Evolutionary conservation across 176 grass and related monocot species (phyloP), one percentile per base, ranked within the genome.

Genomic region (Oryza brachyantha): DNA sequence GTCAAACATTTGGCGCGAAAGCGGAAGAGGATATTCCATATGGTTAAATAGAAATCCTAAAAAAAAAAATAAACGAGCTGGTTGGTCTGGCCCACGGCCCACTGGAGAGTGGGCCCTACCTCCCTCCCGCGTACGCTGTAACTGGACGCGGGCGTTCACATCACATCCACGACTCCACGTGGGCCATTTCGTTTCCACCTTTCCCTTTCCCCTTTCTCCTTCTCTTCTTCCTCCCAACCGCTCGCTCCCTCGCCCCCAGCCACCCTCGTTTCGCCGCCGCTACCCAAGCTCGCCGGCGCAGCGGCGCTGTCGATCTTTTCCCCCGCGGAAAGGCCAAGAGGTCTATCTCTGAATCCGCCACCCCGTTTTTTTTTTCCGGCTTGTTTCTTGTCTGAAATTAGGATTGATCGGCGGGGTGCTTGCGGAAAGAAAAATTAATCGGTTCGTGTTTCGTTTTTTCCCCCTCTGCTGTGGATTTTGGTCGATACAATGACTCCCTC

Each of bases 101-200:
- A 32, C 72, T 70, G 78, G 22, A 7, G 3, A 21, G 72, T 77
- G 85, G 85, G 77, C 64, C 76, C 29, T 50, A n/a, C n/a, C n/a
- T 32, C 31, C 29, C 29, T 22, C 10, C 22, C 64, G 9, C 27
- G 2, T 11, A 64, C 65, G 29, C n/a, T 3, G 5, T 13, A n/a
- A 12, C 11, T 66, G 75, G 67, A 73, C 69, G 76, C 85, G 42
- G 42, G 76, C 85, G 42, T 13, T 31, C 39, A 28, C 10, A 0
- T 28, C 7, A 13, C n/a, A n/a, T 57, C 27, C 68, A 3, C 10
- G n/a, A 13, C 69, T 37, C 29, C 35, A 75, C 71, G 80, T 83
- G 81, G 72, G 72, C 73, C 52, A 77, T 61, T 70, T 69, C 48
- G 22, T 45, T 3, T 3, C 5, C 48, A 1, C 17, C 45, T 10